Conservation (phyloP, 306 rosid species). For the Malus asiatica region DNA sequence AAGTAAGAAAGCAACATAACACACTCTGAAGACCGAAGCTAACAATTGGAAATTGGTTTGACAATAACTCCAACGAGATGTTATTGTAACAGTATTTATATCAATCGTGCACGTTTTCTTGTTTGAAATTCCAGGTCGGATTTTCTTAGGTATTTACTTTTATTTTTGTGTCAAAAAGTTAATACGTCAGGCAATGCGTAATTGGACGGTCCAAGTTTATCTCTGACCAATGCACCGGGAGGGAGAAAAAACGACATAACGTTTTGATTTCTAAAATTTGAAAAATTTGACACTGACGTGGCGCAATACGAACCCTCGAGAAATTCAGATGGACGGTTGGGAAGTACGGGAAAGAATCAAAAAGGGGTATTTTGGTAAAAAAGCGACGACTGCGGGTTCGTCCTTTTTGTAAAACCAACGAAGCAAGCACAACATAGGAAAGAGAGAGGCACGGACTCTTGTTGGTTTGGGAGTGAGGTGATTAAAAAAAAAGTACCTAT, state of each 20-base stretch:
- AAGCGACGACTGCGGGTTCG: no score
- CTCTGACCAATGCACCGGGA: rapidly evolving
- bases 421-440: background rate
- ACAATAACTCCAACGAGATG: background rate
- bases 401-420: background rate
- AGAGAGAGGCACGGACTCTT: background rate
- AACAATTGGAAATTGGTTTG: background rate
- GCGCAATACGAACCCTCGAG: background rate
- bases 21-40: background rate
- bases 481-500: no score
- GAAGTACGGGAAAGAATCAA: background rate
- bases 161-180: no score
- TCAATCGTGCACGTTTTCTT: no score
- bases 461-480: no score
- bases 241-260: background rate
- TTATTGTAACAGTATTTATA: no score
- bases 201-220: rapidly evolving
- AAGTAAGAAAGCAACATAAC: background rate
- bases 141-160: no score
- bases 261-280: background rate
- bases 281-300: background rate
- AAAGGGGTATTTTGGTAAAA: slow-evolving; percentile 2
- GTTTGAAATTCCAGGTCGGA: no score
- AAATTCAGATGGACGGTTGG: background rate
- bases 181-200: rapidly evolving